Evolutionary conservation across 257 asterid genomes (phyloP).

Genomic region (Plectranthus barbatus): DNA sequence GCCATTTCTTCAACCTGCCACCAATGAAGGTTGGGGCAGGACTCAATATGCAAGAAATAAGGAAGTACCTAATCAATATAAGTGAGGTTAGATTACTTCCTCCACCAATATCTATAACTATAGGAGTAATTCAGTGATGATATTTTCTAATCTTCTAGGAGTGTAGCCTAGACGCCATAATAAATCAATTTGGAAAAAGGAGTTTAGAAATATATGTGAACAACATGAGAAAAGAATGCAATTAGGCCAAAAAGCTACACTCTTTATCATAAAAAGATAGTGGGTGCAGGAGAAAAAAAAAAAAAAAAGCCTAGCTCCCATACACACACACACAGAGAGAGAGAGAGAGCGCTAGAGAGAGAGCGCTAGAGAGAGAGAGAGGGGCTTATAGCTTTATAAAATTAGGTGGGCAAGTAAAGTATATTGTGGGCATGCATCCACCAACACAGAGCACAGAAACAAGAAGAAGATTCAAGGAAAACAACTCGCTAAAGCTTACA

Average conservation of each 20-base stretch:
- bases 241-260: conserved; percentile 12
- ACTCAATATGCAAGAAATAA: background rate
- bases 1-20: conserved; percentile 25
- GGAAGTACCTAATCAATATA: conserved; percentile 14
- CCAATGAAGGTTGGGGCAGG: background rate
- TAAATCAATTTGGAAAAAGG: background rate
- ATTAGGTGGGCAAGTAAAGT: conserved; percentile 10
- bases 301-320: background rate
- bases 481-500: background rate
- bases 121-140: background rate
- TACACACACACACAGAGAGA: too few relatives aligned
- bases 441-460: background rate
- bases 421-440: conserved; percentile 12
- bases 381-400: background rate
- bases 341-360: too few relatives aligned
- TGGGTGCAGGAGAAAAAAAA: background rate
- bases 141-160: background rate
- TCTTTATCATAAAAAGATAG: background rate
- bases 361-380: background rate
- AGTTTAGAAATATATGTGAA: background rate
- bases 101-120: conserved; percentile 1
- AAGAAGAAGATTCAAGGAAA: conserved; percentile 7
- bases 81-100: conserved; percentile 14
- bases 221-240: conserved; percentile 2
- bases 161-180: background rate